A percentile compares a stretch with the other conserved stretches of the same genome.
Evolutionary conservation across 2,329 filamentous ascomycete species (phyloP).

Genomic region (Microthyrium microscopicum): DNA sequence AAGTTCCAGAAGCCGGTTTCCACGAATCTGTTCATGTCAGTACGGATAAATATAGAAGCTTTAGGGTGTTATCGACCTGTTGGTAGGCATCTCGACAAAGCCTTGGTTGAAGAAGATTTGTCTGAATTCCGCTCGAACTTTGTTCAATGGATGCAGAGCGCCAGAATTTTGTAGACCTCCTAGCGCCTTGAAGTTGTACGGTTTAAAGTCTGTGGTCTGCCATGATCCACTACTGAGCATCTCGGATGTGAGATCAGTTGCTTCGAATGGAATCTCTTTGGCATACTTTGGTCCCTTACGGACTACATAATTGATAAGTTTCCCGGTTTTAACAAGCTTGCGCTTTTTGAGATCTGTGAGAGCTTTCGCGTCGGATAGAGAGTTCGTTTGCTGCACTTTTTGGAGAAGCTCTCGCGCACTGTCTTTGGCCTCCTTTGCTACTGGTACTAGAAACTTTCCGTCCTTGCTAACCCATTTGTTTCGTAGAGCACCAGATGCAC

Average conservation of each 20-base stretch:
- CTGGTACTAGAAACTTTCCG: constrained; percentile 36
- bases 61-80: constrained; percentile 32
- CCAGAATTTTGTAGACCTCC: constrained; percentile 40
- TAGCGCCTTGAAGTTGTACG: constrained; percentile 60
- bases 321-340: constrained; percentile 71
- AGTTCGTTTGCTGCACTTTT: constrained; percentile 52
- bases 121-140: constrained; percentile 88
- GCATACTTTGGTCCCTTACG: constrained; percentile 79
- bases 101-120: constrained; percentile 99
- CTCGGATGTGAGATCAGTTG: constrained; percentile 86
- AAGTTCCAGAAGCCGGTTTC: constrained; percentile 99
- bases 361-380: constrained; percentile 56
- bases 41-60: background rate
- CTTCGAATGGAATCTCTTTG: constrained; percentile 75
- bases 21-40: constrained; percentile 42
- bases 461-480: constrained; percentile 51
- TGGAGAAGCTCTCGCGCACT: constrained; percentile 59
- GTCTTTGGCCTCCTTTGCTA: constrained; percentile 60
- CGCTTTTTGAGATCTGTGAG: constrained; percentile 77
- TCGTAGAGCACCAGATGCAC: constrained; percentile 89
- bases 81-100: constrained; percentile 95
- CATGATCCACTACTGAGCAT: constrained; percentile 79
- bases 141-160: constrained; percentile 50
- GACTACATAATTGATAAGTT: constrained; percentile 71
- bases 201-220: constrained; percentile 83